Conservation (phyloP, 306 rosid genomes). For the Albizia julibrissin region DNA sequence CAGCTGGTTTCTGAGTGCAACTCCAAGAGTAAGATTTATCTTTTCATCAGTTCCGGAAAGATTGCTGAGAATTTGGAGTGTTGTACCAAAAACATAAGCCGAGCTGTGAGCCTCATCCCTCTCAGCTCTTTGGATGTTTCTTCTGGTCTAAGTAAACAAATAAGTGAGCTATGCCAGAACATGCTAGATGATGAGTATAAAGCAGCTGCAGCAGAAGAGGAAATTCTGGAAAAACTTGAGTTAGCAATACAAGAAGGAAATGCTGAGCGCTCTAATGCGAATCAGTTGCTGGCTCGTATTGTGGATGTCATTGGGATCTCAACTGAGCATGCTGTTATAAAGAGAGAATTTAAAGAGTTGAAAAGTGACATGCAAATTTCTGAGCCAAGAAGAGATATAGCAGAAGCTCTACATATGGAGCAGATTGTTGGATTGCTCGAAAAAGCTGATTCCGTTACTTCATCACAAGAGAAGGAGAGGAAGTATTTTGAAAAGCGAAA, state of each 20-base stretch:
- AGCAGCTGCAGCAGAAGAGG: slow-evolving; percentile 43
- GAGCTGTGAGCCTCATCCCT: slow-evolving; percentile 46
- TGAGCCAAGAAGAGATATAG: slow-evolving; percentile 37
- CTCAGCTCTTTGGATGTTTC: slow-evolving; percentile 43
- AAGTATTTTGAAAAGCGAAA: slow-evolving; percentile 47
- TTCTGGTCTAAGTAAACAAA: slow-evolving; percentile 34
- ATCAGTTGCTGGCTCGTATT: slow-evolving; percentile 42
- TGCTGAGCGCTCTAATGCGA: slow-evolving; percentile 29
- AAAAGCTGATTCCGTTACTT: slow-evolving; percentile 45
- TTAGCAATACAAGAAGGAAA: slow-evolving; percentile 44
- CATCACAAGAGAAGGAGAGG: slow-evolving; percentile 46
- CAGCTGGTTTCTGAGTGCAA: slow-evolving; percentile 50
- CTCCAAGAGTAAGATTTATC: slow-evolving; percentile 51
- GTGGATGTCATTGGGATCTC: slow-evolving; percentile 55
- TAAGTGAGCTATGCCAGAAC: slow-evolving; percentile 45
- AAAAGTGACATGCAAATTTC: slow-evolving; percentile 48
- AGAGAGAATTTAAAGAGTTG: slow-evolving; percentile 51
- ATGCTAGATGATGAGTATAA: slow-evolving; percentile 49
- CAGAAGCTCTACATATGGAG: slow-evolving; percentile 52
- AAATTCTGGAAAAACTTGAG: slow-evolving; percentile 48
- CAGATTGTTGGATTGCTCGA: slow-evolving; percentile 48
- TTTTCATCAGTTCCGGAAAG: slow-evolving; percentile 49
- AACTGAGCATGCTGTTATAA: slow-evolving; percentile 38
- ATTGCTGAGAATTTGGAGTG: slow-evolving; percentile 45
- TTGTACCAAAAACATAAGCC: slow-evolving; percentile 47